A percentile compares a stretch with the other conserved stretches of the same genome.
Conservation (phyloP, 139 green algal genomes). For the Spirogloea muscicola region DNA sequence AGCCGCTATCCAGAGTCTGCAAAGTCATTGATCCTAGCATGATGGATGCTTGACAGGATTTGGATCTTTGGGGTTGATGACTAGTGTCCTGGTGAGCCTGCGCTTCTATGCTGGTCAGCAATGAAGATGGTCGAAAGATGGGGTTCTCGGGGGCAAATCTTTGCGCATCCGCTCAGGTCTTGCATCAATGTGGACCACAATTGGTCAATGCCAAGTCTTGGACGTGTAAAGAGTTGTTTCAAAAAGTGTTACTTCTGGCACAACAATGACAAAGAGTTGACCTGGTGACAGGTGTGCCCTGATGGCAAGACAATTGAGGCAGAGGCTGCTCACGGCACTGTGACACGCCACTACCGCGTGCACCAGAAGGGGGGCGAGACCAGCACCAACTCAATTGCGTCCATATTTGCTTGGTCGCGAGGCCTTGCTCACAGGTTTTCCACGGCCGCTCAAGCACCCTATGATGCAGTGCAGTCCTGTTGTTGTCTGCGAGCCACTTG, state of each 20-base stretch:
- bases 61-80: constrained; percentile 93
- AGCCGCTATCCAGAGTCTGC: constrained; percentile 79
- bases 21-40: no score
- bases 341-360: constrained; percentile 90
- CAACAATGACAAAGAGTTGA: no score
- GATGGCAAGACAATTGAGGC: constrained; percentile 88
- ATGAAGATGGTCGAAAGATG: no score
- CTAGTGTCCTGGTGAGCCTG: constrained; percentile 81
- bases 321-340: constrained; percentile 86
- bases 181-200: no score
- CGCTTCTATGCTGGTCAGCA: no score
- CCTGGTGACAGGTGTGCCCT: no score
- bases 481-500: neutral
- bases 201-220: no score
- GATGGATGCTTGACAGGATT: constrained; percentile 88
- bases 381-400: constrained; percentile 92
- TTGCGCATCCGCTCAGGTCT: no score
- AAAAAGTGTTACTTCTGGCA: no score
- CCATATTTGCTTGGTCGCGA: constrained; percentile 92
- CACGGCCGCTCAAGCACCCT: neutral
- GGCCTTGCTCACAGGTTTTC: constrained; percentile 67
- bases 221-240: no score
- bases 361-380: constrained; percentile 88
- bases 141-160: no score
- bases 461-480: neutral